phyloP scores from a whole-genome alignment of 495 filamentous ascomycete species.

The Hyaloscypha hepaticicola region DNA sequence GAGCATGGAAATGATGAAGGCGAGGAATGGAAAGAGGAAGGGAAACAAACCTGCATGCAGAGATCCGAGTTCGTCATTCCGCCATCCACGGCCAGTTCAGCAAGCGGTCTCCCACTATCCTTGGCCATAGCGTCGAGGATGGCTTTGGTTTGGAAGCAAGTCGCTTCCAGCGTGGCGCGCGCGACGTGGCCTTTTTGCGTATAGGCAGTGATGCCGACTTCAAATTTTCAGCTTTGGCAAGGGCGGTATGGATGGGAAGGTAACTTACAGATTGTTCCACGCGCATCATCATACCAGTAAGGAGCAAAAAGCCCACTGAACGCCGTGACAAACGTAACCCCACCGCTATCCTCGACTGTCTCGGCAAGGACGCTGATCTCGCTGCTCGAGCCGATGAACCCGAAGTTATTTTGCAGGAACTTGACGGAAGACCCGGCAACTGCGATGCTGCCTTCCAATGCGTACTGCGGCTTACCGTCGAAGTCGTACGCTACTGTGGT shows the following conservation, averaged over 20 bases:
- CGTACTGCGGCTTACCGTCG: constrained; percentile 78
- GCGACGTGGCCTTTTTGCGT: constrained; percentile 88
- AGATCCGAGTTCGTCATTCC: constrained; percentile 92
- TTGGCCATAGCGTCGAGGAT: constrained; percentile 93
- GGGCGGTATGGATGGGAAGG: not conserved
- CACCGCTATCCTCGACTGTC: constrained; percentile 80
- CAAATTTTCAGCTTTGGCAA: not conserved
- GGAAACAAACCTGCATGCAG: constrained; percentile 64
- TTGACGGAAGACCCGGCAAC: constrained; percentile 87
- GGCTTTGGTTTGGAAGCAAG: constrained; percentile 91
- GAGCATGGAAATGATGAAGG: not conserved
- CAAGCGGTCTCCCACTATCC: constrained; percentile 74
- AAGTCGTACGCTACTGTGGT: constrained; percentile 87
- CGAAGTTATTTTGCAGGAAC: constrained; percentile 86
- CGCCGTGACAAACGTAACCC: constrained; percentile 91
- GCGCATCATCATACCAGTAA: constrained; percentile 95
- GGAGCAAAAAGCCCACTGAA: constrained; percentile 96
- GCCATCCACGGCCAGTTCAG: constrained; percentile 81
- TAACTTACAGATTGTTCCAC: constrained; percentile 62
- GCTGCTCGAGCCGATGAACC: constrained; percentile 71
- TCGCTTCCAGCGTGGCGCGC: constrained; percentile 88
- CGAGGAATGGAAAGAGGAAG: not conserved
- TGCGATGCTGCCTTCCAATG: constrained; percentile 87
- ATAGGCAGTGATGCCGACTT: constrained; percentile 82
- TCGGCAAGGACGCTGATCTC: constrained; percentile 80